Base-by-base conservation (phyloP, 768 basidiomycete species). In the Sarcodon sp. region DNA sequence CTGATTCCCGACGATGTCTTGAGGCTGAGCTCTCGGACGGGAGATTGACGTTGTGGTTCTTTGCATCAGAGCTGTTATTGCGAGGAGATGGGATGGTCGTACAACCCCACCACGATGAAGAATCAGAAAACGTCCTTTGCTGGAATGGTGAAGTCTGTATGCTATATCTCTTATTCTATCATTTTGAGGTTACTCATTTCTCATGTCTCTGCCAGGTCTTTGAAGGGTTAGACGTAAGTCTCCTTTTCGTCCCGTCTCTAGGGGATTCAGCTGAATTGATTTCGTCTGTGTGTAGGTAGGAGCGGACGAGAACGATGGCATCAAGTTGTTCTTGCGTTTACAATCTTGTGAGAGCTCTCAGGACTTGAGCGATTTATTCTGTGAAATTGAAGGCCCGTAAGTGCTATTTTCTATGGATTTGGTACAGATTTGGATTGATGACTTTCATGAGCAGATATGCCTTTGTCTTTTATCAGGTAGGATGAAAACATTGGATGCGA, bases 111-210 rank as follows among this genome's bases (percentile, higher is more conserved):
- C 34, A 52, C 7, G 53, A 58, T 58, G 56, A 64, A 11, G 53
- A 62, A 33, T 68, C 66, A 11, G 77, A 73, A 6, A 71, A 81
- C 57, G 58, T 87, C 3, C 62, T 92, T 27, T 89, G 87, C 57
- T 92, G 85, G 84, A 90, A 89, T 57, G 89, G 90, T 51, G 86
- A 92, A 69, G 87, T 81, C 43, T 43, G 63, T 63, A 12, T 35
- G 18, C 27, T 43, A 8, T 16, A 33, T 35, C 15, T 46, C n/a
- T 32, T 27, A 3, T 1, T 39, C 18, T 27, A 36, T 15, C n/a
- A 35, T 15, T 47, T 12, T 13, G 5, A 31, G 9, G 41, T 11
- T 8, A 6, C 33, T 13, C 41, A 13, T 45, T 33, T 12, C 43
- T 46, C 13, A 33, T 44, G 1, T 33, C 38, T 15, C 44, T 10